These are phyloP conservation scores for Colletotrichum theobromicola DNA, from an alignment of 2,329 filamentous ascomycete species.

Conservation along the genomic window DNA sequence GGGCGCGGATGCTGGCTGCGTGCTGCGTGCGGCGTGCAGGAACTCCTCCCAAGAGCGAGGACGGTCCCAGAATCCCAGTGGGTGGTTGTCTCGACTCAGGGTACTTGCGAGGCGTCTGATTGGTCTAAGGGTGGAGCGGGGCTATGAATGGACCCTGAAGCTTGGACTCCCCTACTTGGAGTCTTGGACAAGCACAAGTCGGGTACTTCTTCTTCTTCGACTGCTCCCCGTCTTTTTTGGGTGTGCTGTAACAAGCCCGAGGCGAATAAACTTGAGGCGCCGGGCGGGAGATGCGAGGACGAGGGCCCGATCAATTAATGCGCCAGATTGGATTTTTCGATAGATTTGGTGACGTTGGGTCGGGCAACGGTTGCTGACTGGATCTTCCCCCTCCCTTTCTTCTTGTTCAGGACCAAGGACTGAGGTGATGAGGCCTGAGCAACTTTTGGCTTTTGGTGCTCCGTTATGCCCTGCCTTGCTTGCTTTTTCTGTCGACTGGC, in stretches of 20 bases:
- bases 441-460: background rate
- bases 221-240: background rate
- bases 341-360: background rate
- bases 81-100: background rate
- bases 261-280: constrained; percentile 15
- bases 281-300: background rate
- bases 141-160: constrained; percentile 15
- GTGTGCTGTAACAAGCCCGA: background rate
- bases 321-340: background rate
- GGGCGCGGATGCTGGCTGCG: background rate
- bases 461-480: background rate
- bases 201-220: no score
- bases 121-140: background rate
- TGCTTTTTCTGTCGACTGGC: background rate
- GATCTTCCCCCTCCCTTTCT: background rate
- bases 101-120: background rate
- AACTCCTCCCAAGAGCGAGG: background rate
- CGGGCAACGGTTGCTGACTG: background rate
- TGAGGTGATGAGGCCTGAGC: background rate
- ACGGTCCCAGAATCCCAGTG: background rate
- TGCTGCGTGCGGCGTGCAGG: background rate
- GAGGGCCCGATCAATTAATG: background rate
- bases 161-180: background rate
- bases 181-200: no score
- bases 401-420: background rate